Conservation (phyloP, 768 basidiomycete genomes). For the Trametes cingulata region DNA sequence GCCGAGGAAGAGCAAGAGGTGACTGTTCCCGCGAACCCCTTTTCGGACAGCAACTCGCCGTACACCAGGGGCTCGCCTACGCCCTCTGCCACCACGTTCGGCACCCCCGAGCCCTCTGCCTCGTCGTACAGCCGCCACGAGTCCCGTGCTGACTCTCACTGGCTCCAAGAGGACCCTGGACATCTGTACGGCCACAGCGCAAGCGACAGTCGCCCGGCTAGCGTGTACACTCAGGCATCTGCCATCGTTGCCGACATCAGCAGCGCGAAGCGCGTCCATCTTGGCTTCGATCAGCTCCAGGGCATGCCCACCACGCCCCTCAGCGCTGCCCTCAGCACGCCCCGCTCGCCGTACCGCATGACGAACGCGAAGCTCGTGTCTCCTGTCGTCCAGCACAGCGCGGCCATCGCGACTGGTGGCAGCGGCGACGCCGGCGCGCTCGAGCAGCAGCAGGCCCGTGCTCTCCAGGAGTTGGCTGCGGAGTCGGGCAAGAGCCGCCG, state of each 20-base stretch:
- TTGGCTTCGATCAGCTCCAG: slow-evolving; percentile 45
- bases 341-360: slow-evolving; percentile 54
- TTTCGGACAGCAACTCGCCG: slow-evolving; percentile 58
- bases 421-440: slow-evolving; percentile 35
- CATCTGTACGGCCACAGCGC: slow-evolving; percentile 24
- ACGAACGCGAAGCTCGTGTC: slow-evolving; percentile 64
- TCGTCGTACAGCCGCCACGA: slow-evolving; percentile 30
- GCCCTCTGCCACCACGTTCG: slow-evolving; percentile 42
- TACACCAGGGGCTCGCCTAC: slow-evolving; percentile 28
- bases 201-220: slow-evolving; percentile 53
- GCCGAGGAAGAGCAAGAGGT: slow-evolving; percentile 36
- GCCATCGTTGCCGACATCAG: slow-evolving; percentile 52
- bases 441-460: slow-evolving; percentile 69
- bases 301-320: slow-evolving; percentile 25
- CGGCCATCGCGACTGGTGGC: slow-evolving; percentile 26
- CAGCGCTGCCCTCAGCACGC: slow-evolving; percentile 32
- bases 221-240: slow-evolving; percentile 60
- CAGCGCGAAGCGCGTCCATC: slow-evolving; percentile 67
- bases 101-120: slow-evolving; percentile 26
- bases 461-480: slow-evolving; percentile 57
- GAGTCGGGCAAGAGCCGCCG: slow-evolving; percentile 42
- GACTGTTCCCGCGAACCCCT: slow-evolving; percentile 48
- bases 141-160: slow-evolving; percentile 31
- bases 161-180: slow-evolving; percentile 19
- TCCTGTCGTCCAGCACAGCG: slow-evolving; percentile 36